These are phyloP conservation scores for Serendipita sp. DNA, from an alignment of 768 basidiomycete species.

Conservation along the genomic window DNA sequence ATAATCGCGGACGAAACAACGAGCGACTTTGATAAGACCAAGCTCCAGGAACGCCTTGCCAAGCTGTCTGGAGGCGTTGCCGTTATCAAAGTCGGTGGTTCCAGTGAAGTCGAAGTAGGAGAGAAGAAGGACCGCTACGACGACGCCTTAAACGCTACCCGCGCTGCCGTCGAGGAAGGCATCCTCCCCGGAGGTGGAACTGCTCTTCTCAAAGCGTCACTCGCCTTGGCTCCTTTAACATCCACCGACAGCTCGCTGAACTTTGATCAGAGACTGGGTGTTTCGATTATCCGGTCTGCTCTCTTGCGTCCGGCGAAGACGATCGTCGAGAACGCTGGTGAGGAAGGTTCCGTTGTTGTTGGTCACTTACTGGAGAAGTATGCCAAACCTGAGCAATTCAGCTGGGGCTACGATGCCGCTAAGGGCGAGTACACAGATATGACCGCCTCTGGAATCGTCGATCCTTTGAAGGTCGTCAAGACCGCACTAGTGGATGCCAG, in stretches of 20 bases:
- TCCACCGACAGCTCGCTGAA: constrained; percentile 54
- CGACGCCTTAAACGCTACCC: constrained; percentile 93
- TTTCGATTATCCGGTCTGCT: constrained; percentile 80
- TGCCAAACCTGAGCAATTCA: constrained; percentile 59
- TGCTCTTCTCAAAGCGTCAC: constrained; percentile 74
- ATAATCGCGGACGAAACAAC: constrained; percentile 72
- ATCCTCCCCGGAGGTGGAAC: constrained; percentile 95
- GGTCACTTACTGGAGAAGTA: constrained; percentile 65
- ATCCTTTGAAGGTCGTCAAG: constrained; percentile 90
- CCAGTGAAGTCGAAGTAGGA: constrained; percentile 87
- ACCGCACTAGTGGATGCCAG: constrained; percentile 81
- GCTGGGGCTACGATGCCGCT: constrained; percentile 79
- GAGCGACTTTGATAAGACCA: constrained; percentile 83
- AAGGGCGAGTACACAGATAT: constrained; percentile 91
- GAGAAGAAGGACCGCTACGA: constrained; percentile 99
- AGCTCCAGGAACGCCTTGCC: constrained; percentile 92
- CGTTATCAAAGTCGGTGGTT: constrained; percentile 94
- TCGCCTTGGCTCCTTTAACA: constrained; percentile 42
- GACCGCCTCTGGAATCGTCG: constrained; percentile 87
- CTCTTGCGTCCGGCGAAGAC: constrained; percentile 70
- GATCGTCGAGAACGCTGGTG: constrained; percentile 87
- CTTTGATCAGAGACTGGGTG: constrained; percentile 96
- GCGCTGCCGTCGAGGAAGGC: constrained; percentile 96
- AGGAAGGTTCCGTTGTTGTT: constrained; percentile 85
- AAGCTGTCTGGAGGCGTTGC: constrained; percentile 95